Conservation (phyloP, 2,329 filamentous ascomycete genomes). For the Penicillium expansum region DNA sequence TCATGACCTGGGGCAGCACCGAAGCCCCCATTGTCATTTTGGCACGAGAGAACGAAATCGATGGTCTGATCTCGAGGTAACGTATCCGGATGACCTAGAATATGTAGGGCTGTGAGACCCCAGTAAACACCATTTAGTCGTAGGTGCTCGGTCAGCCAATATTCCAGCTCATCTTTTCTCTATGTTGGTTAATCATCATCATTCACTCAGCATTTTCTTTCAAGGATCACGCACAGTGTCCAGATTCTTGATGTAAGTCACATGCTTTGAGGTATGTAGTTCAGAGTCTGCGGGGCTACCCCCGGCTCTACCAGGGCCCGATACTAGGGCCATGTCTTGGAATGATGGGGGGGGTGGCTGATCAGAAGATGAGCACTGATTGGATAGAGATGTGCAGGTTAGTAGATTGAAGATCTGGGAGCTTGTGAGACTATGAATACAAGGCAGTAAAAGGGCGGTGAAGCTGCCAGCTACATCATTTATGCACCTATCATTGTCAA, state of each 20-base stretch:
- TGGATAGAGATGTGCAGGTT: constrained; percentile 12
- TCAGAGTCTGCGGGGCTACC: constrained; percentile 47
- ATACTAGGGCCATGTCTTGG: constrained; percentile 56
- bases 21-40: constrained; percentile 85
- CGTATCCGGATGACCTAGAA: constrained; percentile 76
- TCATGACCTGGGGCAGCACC: constrained; percentile 93
- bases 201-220: constrained; percentile 6
- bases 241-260: constrained; percentile 88
- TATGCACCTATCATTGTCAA: not conserved
- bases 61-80: constrained; percentile 78
- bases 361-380: constrained; percentile 7
- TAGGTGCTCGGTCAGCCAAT: constrained; percentile 96
- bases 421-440: not conserved
- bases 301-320: constrained; percentile 57
- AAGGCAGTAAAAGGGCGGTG: too few relatives aligned
- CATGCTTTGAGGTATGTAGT: constrained; percentile 65
- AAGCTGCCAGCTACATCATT: not conserved
- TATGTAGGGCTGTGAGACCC: constrained; percentile 84
- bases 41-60: constrained; percentile 92
- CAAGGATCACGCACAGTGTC: constrained; percentile 65
- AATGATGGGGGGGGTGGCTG: constrained; percentile 4
- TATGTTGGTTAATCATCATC: constrained; percentile 45
- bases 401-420: constrained; percentile 10
- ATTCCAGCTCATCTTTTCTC: constrained; percentile 92
- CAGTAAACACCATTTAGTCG: constrained; percentile 95